Base-by-base conservation (phyloP, 257 asterid species). In the Osmanthus fragrans region DNA sequence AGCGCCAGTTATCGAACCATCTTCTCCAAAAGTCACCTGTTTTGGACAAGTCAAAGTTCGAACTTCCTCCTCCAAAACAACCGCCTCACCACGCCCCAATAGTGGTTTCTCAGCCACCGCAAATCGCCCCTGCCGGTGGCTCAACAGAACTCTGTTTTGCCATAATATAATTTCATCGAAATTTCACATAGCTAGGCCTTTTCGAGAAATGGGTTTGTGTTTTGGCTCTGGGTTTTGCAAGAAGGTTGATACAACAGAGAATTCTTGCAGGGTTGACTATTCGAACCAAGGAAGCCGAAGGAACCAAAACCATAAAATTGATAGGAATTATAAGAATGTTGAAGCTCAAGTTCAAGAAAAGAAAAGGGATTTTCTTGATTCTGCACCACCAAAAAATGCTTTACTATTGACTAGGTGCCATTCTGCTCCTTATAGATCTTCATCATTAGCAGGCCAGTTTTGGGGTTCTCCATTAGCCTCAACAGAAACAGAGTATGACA, bases 21-120 rank as follows among this genome's bases (percentile, higher is more conserved):
- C 88, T 47, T 86, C 90, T 1, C 90, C 90, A 4, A 86, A 84
- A 75, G 90, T 86, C 76, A 86, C 88, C 29, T 86, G 90, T 47
- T 84, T 86, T 33, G 90, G 90, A n/a, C 90, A 86, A 54, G 90
- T 86, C 19, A 86, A 86, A 3, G 86, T 76, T 21, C 42, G 80
- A 10, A 77, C 83, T 4, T 75, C 86, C 19, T 64, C 80, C 37
- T 58, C 66, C 66, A 58, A 19, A 58, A 7, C 66, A 58, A 58
- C 66, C 66, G 13, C 13, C 30, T n/a, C 29, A 23, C 29, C 29
- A 21, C 32, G 29, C 33, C 27, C 27, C 69, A 4, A 18, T 9
- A n/a, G 19, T 70, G 29, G 36, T 11, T 40, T 68, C 58, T 12
- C 69, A 21, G 3, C 71, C 15, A 16, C 49, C 34, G 37, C 32